These are phyloP conservation scores for Limonomyces culmigenus DNA, from an alignment of 1,284 basidiomycete genomes.

Conservation along the genomic window DNA sequence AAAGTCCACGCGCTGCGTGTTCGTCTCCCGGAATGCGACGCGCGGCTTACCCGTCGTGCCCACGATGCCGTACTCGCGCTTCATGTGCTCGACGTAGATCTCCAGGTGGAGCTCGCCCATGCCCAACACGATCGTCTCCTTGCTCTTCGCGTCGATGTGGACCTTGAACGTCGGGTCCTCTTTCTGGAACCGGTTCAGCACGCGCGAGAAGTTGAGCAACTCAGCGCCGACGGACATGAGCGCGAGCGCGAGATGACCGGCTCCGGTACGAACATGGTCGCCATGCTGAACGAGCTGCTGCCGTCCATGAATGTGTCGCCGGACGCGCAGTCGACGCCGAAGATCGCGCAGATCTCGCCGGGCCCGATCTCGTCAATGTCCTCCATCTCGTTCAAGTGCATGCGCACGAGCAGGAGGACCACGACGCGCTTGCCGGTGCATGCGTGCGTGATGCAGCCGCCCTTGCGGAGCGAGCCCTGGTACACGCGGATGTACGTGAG, in stretches of 20 bases:
- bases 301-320: slow-evolving; percentile 98
- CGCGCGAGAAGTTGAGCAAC: slow-evolving; percentile 90
- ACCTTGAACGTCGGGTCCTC: slow-evolving; percentile 99
- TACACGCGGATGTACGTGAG: slow-evolving; percentile 99
- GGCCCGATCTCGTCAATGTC: slow-evolving; percentile 90
- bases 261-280: slow-evolving; percentile 94
- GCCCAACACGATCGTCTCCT: slow-evolving; percentile 99
- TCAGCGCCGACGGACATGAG: slow-evolving; percentile 88
- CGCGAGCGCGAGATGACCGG: slow-evolving; percentile 94
- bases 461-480: slow-evolving; percentile 82
- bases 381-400: slow-evolving; percentile 99
- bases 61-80: slow-evolving; percentile 90
- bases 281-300: slow-evolving; percentile 77
- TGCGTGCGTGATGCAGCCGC: slow-evolving; percentile 81
- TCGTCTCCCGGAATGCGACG: slow-evolving; percentile 94
- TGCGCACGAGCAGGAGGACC: slow-evolving; percentile 90
- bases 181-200: slow-evolving; percentile 95
- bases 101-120: slow-evolving; percentile 99
- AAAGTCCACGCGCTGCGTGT: slow-evolving; percentile 72
- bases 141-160: slow-evolving; percentile 85
- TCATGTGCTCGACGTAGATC: slow-evolving; percentile 99
- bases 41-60: slow-evolving; percentile 93
- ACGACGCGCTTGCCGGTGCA: slow-evolving; percentile 96
- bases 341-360: slow-evolving; percentile 99
- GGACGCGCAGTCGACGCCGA: slow-evolving; percentile 96